Evolutionary conservation across 805 yeast species (phyloP).

Genomic region (Candida orba): DNA sequence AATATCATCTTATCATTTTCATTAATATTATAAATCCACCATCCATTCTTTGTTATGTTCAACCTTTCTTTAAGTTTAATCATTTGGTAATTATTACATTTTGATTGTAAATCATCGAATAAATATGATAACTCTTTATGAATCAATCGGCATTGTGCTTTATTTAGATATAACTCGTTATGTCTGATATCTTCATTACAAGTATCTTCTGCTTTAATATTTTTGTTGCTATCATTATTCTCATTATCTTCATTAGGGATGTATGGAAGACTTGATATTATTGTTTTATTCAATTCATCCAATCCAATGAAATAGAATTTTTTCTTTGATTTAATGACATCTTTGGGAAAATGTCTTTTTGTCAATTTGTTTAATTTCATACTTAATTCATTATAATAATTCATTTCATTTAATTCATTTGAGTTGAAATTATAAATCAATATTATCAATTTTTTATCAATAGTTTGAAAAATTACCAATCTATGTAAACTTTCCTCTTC

Average conservation of each 20-base stretch:
- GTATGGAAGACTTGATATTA: constrained; percentile 17
- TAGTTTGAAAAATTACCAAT: constrained; percentile 13
- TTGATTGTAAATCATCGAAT: background rate
- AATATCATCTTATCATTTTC: constrained; percentile 5
- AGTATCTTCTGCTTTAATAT: constrained; percentile 4
- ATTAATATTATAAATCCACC: constrained; percentile 19
- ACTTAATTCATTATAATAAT: constrained; percentile 10
- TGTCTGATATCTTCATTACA: constrained; percentile 6
- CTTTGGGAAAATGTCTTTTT: constrained; percentile 8
- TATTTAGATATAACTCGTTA: constrained; percentile 5
- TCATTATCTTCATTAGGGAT: constrained; percentile 4
- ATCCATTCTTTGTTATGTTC: constrained; percentile 15
- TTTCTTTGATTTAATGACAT: background rate
- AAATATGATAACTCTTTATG: constrained; percentile 15
- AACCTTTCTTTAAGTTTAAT: constrained; percentile 14
- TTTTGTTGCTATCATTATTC: background rate
- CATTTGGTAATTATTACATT: background rate
- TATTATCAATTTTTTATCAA: constrained; percentile 2
- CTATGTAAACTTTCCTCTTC: constrained; percentile 12
- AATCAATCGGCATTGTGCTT: constrained; percentile 9
- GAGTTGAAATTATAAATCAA: constrained; percentile 15
- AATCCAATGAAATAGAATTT: constrained; percentile 13
- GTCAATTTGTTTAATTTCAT: constrained; percentile 6
- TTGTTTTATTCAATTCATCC: constrained; percentile 1
- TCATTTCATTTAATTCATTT: constrained; percentile 11